phyloP scores from a whole-genome alignment of 208 protist genomes.

The Angomonas desouzai region DNA sequence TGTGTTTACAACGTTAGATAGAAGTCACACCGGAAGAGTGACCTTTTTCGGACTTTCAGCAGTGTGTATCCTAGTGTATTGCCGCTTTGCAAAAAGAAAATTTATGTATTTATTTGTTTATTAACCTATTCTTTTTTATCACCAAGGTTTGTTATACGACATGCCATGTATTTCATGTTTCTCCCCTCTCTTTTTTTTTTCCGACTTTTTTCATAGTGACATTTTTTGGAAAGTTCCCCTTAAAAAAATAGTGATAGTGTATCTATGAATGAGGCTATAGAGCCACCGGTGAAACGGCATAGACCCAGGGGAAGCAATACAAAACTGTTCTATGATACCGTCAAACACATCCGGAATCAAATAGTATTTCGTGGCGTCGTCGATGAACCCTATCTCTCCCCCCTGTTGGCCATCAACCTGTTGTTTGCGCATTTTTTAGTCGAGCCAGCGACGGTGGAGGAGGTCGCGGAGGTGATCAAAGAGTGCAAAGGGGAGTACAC shows the following conservation, averaged over 20 bases:
- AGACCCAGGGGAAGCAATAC: not conserved
- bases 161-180: not conserved
- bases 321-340: not conserved
- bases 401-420: not conserved
- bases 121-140: too few species aligned
- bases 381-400: not conserved
- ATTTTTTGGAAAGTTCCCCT: too few species aligned
- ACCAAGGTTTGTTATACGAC: too few species aligned
- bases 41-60: constrained; percentile 7
- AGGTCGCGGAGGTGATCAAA: not conserved
- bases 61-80: not conserved
- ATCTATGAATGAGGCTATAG: not conserved
- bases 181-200: constrained; percentile 4
- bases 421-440: not conserved
- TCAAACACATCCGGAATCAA: not conserved
- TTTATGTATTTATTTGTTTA: too few species aligned
- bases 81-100: too few species aligned
- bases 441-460: not conserved
- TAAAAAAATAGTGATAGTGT: not conserved
- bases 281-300: not conserved
- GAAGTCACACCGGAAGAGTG: not conserved
- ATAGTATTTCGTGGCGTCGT: not conserved
- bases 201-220: too few species aligned
- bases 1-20: not conserved
- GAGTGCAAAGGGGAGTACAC: not conserved